Evolutionary conservation across 2,329 filamentous ascomycete genomes (phyloP), one percentile per base, ranked within the genome.

Genomic region (Phaeosphaeriaceae sp.): DNA sequence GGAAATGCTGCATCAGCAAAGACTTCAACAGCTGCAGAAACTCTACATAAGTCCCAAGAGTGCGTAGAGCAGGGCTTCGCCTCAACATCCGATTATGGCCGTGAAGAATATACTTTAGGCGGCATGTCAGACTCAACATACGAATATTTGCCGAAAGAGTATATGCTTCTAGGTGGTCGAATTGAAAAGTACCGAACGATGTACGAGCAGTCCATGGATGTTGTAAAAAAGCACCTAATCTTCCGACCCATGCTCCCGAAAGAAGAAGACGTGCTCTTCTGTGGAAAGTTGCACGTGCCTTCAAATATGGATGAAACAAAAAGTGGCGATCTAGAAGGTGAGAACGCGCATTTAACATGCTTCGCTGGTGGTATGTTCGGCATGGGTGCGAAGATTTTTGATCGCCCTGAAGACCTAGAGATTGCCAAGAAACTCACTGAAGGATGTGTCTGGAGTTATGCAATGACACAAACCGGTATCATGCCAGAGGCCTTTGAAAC

Each of bases 291-390:
- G 2, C 68, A 64, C n/a, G 74, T 76, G 18, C 68, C 38, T 63
- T 73, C 62, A 0, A 38, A 23, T 1, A 43, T 50, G 20, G 54
- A 60, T 63, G 50, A 63, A 60, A 16, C 68, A 58, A 54, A 60
- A 34, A 26, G 49, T 11, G 40, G 58, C 6, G 54, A 60, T 28
- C 61, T 77, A 0, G 60, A 72, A 35, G 59, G 68, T 1, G 73
- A 77, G 32, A 72, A 76, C 9, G 83, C 87, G 49, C 88, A 91
- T 65, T 76, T 90, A 2, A 81, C 82, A 3, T 92, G 88, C 70
- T 92, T 89, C 64, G 77, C 83, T 3, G 88, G 88, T 6, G 88
- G 87, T 8, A 86, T 88, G 77, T 86, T 89, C 37, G 87, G 79
- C 1, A 79, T 92, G 29, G 86, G 83, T 1, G 84, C 87, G 1